Evolutionary conservation across 495 filamentous ascomycete species (phyloP), one percentile per base, ranked within the genome.

Genomic region (Penicillium odoratum): DNA sequence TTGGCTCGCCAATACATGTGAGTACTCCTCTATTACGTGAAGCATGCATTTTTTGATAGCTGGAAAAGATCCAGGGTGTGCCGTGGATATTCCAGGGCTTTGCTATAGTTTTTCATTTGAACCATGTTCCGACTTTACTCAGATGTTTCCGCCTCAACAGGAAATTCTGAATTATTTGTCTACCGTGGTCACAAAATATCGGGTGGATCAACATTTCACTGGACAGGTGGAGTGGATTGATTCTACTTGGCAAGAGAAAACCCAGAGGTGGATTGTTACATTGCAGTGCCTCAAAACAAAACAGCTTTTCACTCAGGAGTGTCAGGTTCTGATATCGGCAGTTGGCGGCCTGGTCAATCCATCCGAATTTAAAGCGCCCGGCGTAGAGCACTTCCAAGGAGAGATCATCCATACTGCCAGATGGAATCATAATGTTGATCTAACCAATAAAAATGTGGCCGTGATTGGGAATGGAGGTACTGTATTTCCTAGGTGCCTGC

Each of bases 341-440:
- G 76, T 79, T 10, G 81, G 81, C 0, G 64, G 69, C 0, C 62
- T 83, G 3, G 74, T 73, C 1, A 64, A 76, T n/a, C 82, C 82
- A 3, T 75, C 77, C 28, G 53, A 65, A 9, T 65, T 70, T 30
- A 77, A 78, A 50, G 73, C 83, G 6, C 66, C 78, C 7, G 78
- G 74, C 6, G 59, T 74, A 10, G 64, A 80, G 7, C 53, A 34
- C 15, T 86, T 84, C 62, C 51, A 82, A 46, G 85, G 83, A 16
- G 60, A 66, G 5, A 62, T 85, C 15, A 71, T 86, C 45, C 85
- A 88, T 54, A 84, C 80, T 0, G 81, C 83, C 2, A 72, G 69
- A 47, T 88, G 84, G 85, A 77, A 83, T 33, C 63, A 77, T 33
- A 62, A 72, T 5, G 80, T 86, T 28, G 74, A 84, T 59, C 77